Base-by-base conservation (phyloP, 192 early-diverging fungal genomes). In the Coemansia aciculifera region DNA sequence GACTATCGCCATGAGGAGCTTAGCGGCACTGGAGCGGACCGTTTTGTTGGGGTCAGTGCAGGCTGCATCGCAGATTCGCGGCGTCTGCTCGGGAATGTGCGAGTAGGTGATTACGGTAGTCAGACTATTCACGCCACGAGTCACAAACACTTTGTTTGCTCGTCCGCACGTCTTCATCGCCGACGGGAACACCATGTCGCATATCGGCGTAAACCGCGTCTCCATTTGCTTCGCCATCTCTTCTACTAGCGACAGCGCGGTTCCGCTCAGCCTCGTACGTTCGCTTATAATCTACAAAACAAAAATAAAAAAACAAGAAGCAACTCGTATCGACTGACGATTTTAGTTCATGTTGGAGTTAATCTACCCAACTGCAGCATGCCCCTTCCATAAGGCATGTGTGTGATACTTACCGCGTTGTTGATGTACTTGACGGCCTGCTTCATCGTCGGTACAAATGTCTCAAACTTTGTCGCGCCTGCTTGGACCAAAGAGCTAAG, bases 111-210 rank as follows among this genome's bases (percentile, higher is more conserved):
- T 87, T 0, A 91, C 87, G 1, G 80, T 81, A 15, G 79, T 86
- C 38, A 92, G 69, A 29, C 89, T 87, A 63, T 85, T 84, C 32
- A 86, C 68, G 5, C 87, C 88, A 44, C 88, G 85, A 3, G 77
- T 81, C 36, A 90, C 86, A 78, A 89, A 87, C 29, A 93, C 86
- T 67, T 90, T 90, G 81, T 92, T 93, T n/a, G 90, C 86, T 17
- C 90, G 88, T 10, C 79, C 83, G 69, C 88, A 90, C 19, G 90
- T 83, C 49, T 85, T 87, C 59, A 95, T 66, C 0, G 90, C 67
- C 0, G 89, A 61, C 2, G 86, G 83, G 8, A 89, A 78, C 56
- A 93, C 82, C 48, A 85, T 43, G 31, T 95, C 93, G 17, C 77
- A 61, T 6, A 91, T 67, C 6, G 74, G 60, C 38, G 88, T 84